Conservation (phyloP, 345 rosid genomes). For the Adansonia digitata region DNA sequence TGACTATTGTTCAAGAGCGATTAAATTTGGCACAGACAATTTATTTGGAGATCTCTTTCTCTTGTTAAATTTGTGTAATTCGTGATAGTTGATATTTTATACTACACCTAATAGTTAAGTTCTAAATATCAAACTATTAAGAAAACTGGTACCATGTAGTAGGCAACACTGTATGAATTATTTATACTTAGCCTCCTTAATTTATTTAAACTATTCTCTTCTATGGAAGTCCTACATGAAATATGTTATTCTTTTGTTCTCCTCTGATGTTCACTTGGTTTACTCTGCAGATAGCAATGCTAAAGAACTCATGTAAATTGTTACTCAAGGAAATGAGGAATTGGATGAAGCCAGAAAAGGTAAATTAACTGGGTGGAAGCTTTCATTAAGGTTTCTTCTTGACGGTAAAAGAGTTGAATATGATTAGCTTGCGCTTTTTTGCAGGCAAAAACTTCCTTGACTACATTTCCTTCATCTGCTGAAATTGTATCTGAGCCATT, state of each 20-base stretch:
- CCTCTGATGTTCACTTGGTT: constrained; percentile 5
- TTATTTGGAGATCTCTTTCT: not conserved
- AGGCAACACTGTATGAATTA: too few species aligned
- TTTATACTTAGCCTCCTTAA: not conserved
- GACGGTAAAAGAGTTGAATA: constrained; percentile 3
- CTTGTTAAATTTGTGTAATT: not conserved
- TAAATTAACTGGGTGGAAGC: constrained; percentile 9
- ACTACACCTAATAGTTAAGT: not conserved
- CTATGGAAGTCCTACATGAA: not conserved
- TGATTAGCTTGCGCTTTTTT: constrained; percentile 3
- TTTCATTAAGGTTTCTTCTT: not conserved
- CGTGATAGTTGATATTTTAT: not conserved
- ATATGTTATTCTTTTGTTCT: not conserved
- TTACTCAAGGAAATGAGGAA: constrained; percentile 60
- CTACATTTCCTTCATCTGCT: constrained; percentile 85
- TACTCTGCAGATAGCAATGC: constrained; percentile 50
- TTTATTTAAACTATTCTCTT: not conserved
- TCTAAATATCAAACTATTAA: not conserved
- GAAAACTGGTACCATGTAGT: not conserved
- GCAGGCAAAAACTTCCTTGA: constrained; percentile 77
- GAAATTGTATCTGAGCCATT: constrained; percentile 89
- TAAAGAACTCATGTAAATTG: constrained; percentile 53
- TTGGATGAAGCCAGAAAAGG: constrained; percentile 90
- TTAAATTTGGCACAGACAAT: not conserved
- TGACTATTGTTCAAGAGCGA: not conserved